phyloP scores from a whole-genome alignment of 257 asterid species.

The Primulina huaijiensis region DNA sequence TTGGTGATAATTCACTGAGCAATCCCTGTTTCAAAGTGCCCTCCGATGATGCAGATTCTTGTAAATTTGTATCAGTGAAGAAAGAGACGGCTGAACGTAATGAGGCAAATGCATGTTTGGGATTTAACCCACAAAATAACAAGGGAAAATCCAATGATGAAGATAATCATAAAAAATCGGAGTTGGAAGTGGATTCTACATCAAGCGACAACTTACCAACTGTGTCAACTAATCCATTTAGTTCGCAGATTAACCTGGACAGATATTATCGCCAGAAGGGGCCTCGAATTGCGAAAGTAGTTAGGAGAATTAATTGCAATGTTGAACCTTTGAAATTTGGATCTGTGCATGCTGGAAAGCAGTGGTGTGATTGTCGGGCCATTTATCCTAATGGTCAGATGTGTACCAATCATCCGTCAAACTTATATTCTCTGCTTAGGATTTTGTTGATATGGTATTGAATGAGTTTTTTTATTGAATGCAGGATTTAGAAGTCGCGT shows the following conservation, averaged over 20 bases:
- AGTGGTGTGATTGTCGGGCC: conserved; percentile 86
- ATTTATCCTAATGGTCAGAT: conserved; percentile 80
- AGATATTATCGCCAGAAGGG: conserved; percentile 84
- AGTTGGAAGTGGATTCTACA: conserved; percentile 42
- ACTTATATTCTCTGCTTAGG: conserved; percentile 15
- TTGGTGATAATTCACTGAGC: conserved; percentile 26
- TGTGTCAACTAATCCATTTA: conserved; percentile 41
- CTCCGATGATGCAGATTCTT: conserved; percentile 27
- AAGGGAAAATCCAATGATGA: conserved; percentile 35
- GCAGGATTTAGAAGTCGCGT: conserved; percentile 96
- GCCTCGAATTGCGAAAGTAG: conserved; percentile 96
- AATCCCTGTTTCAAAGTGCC: conserved; percentile 17
- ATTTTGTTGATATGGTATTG: conserved; percentile 17
- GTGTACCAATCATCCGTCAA: conserved; percentile 6
- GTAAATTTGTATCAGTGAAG: conserved; percentile 25
- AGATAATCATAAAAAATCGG: conserved; percentile 39
- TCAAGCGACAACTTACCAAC: conserved; percentile 41
- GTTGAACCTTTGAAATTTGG: conserved; percentile 76
- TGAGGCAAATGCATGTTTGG: conserved; percentile 33
- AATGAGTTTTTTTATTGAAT: conserved; percentile 30
- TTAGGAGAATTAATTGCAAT: conserved; percentile 82
- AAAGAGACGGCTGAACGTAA: conserved; percentile 31
- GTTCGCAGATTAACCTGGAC: conserved; percentile 58
- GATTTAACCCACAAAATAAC: conserved; percentile 31
- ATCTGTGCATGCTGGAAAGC: conserved; percentile 51